Evolutionary conservation across 108 stramenopile genomes (phyloP), one percentile per base, ranked within the genome.

Genomic region (Pseudonitzschia multistriata): DNA sequence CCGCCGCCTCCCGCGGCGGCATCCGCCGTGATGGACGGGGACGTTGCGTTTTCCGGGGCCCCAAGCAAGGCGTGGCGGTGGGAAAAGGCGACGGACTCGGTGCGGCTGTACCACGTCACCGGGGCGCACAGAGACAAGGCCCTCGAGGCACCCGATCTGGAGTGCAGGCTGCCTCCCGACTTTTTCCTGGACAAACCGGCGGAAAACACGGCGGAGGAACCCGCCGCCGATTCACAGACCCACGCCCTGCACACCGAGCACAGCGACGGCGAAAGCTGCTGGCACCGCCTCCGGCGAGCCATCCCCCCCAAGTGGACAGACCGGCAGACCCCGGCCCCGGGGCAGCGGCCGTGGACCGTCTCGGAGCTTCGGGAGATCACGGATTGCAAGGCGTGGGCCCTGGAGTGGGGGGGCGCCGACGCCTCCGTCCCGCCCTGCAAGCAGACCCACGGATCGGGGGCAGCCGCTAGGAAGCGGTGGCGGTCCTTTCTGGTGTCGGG

Each of bases 1-100:
- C 11, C 15, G n/a, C 14, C 54, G 4, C 27, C 54, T 6, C 13
- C 54, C 13, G 6, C 21, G 29, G 13, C 52, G 7, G 7, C 28
- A 15, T 33, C 55, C 10, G 8, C 28, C 14, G 28, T 25, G 11
- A 29, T 33, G 8, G 31, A 35, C 3, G 70, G 50, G 31, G 57
- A 63, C 37, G 50, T 77, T 0, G 42, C 25, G 30, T 87, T 54
- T 56, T 42, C 68, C 14, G 76, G 77, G 10, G 73, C 80, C 4
- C 86, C 86, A 7, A 45, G 57, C 49, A 87, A 87, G 56, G 86
- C 86, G 28, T 87, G 83, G 79, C 45, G 55, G 53, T 87, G 86
- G 86, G 72, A 79, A 48, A 79, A 78, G 17, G 45, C 70, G 63
- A 84, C 83, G 1, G 76, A 79, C 11, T 27, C 70, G 27, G 24